Conservation (phyloP, 768 basidiomycete species). For the Coprinopsis strossmayeri region DNA sequence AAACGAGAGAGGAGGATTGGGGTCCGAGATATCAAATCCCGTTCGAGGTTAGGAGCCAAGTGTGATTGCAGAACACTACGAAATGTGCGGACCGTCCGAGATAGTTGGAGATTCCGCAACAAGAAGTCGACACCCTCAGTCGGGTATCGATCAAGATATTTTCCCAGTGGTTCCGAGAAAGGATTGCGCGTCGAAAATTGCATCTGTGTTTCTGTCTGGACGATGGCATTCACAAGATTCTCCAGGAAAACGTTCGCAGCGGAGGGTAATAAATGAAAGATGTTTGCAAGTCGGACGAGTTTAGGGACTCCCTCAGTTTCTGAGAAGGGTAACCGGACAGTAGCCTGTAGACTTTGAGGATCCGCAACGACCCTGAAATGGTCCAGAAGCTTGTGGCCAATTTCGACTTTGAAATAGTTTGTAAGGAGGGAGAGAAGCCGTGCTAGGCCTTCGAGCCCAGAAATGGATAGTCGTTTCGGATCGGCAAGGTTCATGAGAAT, state of each 20-base stretch:
- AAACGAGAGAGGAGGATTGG: slow-evolving; percentile 45
- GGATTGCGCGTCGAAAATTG: slow-evolving; percentile 87
- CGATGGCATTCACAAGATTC: slow-evolving; percentile 78
- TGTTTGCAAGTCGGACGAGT: slow-evolving; percentile 91
- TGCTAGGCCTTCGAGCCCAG: slow-evolving; percentile 89
- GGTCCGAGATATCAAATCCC: slow-evolving; percentile 59
- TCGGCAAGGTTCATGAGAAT: slow-evolving; percentile 98
- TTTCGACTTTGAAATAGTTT: slow-evolving; percentile 99
- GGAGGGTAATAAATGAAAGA: slow-evolving; percentile 93
- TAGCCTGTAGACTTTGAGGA: slow-evolving; percentile 73
- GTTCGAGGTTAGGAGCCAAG: slow-evolving; percentile 69
- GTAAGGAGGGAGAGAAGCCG: slow-evolving; percentile 89
- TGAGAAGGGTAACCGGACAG: slow-evolving; percentile 70
- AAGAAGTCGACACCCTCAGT: slow-evolving; percentile 82
- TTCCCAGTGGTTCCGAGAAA: slow-evolving; percentile 88
- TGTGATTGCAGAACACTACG: slow-evolving; percentile 76
- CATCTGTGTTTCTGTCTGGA: slow-evolving; percentile 87
- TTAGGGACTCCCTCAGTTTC: slow-evolving; percentile 92
- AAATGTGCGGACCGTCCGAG: slow-evolving; percentile 76
- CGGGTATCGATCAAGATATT: slow-evolving; percentile 89
- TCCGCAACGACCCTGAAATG: slow-evolving; percentile 93
- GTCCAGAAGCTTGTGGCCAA: slow-evolving; percentile 93
- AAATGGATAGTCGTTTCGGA: slow-evolving; percentile 87
- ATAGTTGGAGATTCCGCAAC: slow-evolving; percentile 67
- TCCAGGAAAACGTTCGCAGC: slow-evolving; percentile 91